Base-by-base conservation (phyloP, 495 filamentous ascomycete species). In the Aspergillus homomorphus region DNA sequence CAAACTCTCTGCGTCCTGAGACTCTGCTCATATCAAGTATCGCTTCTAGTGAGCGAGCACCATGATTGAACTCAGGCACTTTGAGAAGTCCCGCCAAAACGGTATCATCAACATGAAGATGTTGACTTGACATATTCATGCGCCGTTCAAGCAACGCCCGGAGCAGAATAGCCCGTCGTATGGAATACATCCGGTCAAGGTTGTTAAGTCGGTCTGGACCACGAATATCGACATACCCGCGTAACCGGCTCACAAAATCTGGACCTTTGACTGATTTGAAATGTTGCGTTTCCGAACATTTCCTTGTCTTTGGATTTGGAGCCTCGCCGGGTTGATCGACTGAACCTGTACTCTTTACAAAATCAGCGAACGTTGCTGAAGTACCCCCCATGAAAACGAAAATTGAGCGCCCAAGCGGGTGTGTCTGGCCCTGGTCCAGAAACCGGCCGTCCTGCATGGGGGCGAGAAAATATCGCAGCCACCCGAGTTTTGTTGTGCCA, bases 381-480 rank as follows among this genome's bases (percentile, higher is more conserved):
- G 56, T 58, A 23, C 48, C 56, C 3, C 56, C 56, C 14, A 53
- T 45, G 24, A 58, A 58, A 4, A 58, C 21, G 38, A 52, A 58
- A 15, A 58, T 58, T 0, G 48, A 48, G 1, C 6, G 3, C 6
- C 56, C 56, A 45, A 58, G 12, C 3, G 49, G 56, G 12, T 22
- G 56, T 6, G 3, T 14, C 8, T 44, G 23, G 30, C 56, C 56
- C 5, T 44, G 7, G 15, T 58, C 33, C 3, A 28, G 18, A 16
- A 52, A 58, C 19, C 45, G 10, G 14, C 56, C 56, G 24, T 58
- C 56, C 24, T 58, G 26, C 56, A 58, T 58, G 5, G 56, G 56
- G 2, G 56, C 48, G 3, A 58, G 56, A 24, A 58, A 53, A 23
- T 58, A 58, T 30, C 38, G 23, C 6, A 58, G 56, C 56, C 56